Conservation (phyloP, 2,329 filamentous ascomycete species). For the Pleurostoma richardsiae region DNA sequence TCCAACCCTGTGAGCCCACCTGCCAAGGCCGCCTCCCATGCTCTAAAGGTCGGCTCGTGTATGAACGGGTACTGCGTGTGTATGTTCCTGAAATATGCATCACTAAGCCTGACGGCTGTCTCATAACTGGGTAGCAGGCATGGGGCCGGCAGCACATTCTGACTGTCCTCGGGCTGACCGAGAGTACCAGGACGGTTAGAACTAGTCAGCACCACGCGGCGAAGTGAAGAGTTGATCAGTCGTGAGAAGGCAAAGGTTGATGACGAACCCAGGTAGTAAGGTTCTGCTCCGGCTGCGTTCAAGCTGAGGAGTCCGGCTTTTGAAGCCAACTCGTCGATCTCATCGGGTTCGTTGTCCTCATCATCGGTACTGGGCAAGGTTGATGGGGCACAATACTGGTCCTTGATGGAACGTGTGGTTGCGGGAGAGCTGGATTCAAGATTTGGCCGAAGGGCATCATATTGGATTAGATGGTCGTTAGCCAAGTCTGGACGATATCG, state of each 20-base stretch:
- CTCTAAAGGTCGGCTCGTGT: conserved; percentile 23
- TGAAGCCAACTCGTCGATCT: conserved; percentile 8
- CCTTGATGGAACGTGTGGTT: neutral
- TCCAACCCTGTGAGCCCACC: neutral
- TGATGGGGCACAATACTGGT: neutral
- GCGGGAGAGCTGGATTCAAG: neutral
- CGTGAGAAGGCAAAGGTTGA: conserved; percentile 20
- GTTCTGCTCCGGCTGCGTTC: conserved; percentile 12
- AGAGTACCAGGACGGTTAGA: neutral
- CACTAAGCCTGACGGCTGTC: conserved; percentile 8
- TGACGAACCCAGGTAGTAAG: conserved; percentile 20
- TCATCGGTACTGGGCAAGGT: neutral
- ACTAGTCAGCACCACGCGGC: neutral
- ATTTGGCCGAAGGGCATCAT: neutral
- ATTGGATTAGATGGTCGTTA: neutral
- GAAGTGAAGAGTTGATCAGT: conserved; percentile 9
- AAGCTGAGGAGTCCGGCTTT: conserved; percentile 14
- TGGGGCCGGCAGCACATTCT: neutral
- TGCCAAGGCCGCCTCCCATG: conserved; percentile 19
- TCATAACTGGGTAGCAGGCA: conserved; percentile 2
- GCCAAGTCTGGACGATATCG: neutral
- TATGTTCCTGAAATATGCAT: conserved; percentile 30
- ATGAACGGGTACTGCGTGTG: conserved; percentile 31
- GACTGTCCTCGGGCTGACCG: neutral
- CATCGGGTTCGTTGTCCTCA: neutral